phyloP scores from a whole-genome alignment of 1,139 yeast species.

The Nematodospora anomalae region DNA sequence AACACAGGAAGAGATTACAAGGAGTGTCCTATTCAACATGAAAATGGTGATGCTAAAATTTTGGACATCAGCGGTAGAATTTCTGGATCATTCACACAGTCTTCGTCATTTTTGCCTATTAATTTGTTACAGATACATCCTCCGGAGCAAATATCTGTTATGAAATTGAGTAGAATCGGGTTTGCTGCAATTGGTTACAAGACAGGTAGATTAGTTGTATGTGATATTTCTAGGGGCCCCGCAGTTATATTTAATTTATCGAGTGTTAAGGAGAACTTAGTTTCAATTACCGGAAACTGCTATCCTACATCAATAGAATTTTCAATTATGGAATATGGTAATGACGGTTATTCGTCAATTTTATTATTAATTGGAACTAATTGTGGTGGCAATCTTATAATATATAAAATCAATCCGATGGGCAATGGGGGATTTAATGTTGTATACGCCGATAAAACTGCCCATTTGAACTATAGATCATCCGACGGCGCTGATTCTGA shows the following conservation, averaged over 20 bases:
- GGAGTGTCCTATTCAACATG: constrained; percentile 33
- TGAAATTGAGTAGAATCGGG: constrained; percentile 74
- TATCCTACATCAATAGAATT: constrained; percentile 67
- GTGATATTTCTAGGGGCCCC: constrained; percentile 82
- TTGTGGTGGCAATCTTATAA: constrained; percentile 65
- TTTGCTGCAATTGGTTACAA: constrained; percentile 82
- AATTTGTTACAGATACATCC: constrained; percentile 40
- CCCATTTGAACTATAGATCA: constrained; percentile 39
- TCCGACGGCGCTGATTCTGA: constrained; percentile 34
- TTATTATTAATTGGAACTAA: constrained; percentile 77
- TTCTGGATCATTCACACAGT: constrained; percentile 32
- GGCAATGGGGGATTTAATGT: constrained; percentile 69
- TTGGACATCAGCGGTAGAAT: constrained; percentile 33
- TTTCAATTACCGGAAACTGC: constrained; percentile 33
- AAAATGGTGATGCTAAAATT: constrained; percentile 37
- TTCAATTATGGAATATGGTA: constrained; percentile 67
- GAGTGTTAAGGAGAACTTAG: constrained; percentile 42
- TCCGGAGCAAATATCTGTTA: constrained; percentile 52
- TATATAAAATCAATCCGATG: constrained; percentile 69
- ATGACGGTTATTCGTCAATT: constrained; percentile 69
- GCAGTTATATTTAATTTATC: constrained; percentile 63
- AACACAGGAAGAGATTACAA: constrained; percentile 26
- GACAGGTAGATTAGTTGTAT: constrained; percentile 69
- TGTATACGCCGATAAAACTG: constrained; percentile 50
- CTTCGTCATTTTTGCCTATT: constrained; percentile 62